These are phyloP conservation scores for Cladosporium oxysporum DNA, from an alignment of 2,329 filamentous ascomycete species.

Conservation along the genomic window DNA sequence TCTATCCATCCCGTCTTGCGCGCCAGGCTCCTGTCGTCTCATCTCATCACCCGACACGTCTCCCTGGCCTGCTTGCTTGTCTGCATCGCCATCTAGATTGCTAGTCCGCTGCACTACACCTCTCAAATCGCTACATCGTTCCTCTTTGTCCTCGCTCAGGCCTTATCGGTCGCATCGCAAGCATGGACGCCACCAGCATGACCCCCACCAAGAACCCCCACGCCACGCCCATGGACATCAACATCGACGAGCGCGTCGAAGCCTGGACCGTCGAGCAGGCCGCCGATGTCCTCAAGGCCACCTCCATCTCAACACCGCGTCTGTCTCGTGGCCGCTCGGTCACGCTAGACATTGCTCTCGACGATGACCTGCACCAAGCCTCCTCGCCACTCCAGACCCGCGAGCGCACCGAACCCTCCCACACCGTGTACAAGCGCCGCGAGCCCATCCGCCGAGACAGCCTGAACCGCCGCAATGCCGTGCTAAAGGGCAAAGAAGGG, in stretches of 20 bases:
- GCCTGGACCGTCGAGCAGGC: slow-evolving; percentile 51
- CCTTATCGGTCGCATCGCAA: slow-evolving; percentile 1
- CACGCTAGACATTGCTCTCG: slow-evolving; percentile 73
- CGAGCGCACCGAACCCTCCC: slow-evolving; percentile 30
- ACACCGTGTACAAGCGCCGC: slow-evolving; percentile 51
- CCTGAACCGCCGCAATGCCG: slow-evolving; percentile 67
- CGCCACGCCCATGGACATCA: slow-evolving; percentile 7
- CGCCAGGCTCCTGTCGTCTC: not conserved
- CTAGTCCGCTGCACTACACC: not conserved
- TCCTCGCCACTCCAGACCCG: slow-evolving; percentile 30
- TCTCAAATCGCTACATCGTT: not conserved
- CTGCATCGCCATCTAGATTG: not conserved
- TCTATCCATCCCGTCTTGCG: slow-evolving; percentile 4
- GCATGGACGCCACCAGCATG: slow-evolving; percentile 11
- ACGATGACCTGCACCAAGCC: slow-evolving; percentile 42
- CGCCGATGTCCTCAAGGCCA: slow-evolving; percentile 44
- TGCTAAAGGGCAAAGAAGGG: slow-evolving; percentile 89
- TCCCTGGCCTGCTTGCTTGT: not conserved
- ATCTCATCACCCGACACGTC: not conserved
- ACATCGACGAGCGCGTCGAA: slow-evolving; percentile 42
- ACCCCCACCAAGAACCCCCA: slow-evolving; percentile 13
- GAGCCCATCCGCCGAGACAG: slow-evolving; percentile 62
- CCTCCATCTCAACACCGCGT: slow-evolving; percentile 41
- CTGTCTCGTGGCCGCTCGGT: slow-evolving; percentile 56
- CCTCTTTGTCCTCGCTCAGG: not conserved